Evolutionary conservation across 331 rosid species (phyloP), one percentile per base, ranked within the genome.

Genomic region (Phaseolus coccineus): DNA sequence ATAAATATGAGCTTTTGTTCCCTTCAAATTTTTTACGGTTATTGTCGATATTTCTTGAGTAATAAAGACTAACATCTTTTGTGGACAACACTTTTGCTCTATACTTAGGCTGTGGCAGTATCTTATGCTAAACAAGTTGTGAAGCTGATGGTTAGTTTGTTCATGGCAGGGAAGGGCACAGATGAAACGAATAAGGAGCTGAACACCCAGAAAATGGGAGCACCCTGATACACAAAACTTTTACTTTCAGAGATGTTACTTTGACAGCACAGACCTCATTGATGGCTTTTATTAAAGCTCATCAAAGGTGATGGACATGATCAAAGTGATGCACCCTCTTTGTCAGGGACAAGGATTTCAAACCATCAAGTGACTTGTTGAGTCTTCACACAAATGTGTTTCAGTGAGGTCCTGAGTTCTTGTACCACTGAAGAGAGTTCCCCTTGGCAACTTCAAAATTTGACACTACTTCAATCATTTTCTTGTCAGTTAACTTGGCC

Each of bases 391-490:
- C 10, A 37, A 31, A 61, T 56, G 67, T 71, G 72, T 65, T 70
- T 58, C 69, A 51, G 28, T 64, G 77, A 76, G 74, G 76, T 80
- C 69, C 44, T 55, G 13, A 78, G 58, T 69, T 55, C 30, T 55
- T 55, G 61, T 55, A 22, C 14, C 27, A 69, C 64, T 61, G 71
- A 67, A 74, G 86, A 84, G 91, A 90, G 95, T 90, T 90, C 91
- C 92, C 92, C 95, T 84, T 57, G 69, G 4, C 85, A 83, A 90
- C 91, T 90, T 88, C 91, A 87, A 90, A 58, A 68, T 37, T 71
- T 57, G 40, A 24, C 58, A 22, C 47, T 52, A 10, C 67, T 77
- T 81, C 48, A 74, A 48, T 78, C 77, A 69, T 61, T 80, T 67
- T 9, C 46, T 83, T 13, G 16, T 52, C 25, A 15, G 27, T 85